These are phyloP conservation scores for Tylopilus sp. DNA, from an alignment of 768 basidiomycete species.

Conservation along the genomic window DNA sequence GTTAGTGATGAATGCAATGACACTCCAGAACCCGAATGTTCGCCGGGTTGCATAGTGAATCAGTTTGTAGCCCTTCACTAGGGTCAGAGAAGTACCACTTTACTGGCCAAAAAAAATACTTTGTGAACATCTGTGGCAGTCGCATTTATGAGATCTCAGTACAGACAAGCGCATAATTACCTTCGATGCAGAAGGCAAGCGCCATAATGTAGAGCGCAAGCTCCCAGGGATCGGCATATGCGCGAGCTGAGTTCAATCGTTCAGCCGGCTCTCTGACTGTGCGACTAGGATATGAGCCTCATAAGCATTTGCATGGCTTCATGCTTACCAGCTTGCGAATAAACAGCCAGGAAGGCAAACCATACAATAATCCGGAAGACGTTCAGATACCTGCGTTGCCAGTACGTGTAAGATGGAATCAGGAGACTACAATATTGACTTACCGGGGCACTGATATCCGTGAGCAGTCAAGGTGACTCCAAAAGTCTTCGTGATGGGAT, in stretches of 20 bases:
- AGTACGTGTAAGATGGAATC: background rate
- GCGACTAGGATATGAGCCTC: constrained; percentile 1
- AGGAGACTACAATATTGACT: background rate
- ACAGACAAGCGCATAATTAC: constrained; percentile 36
- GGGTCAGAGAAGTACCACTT: background rate
- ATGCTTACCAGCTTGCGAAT: constrained; percentile 75
- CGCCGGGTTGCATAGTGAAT: constrained; percentile 74
- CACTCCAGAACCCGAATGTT: constrained; percentile 80
- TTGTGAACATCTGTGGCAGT: constrained; percentile 20
- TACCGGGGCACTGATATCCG: constrained; percentile 79
- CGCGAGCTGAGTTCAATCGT: constrained; percentile 51
- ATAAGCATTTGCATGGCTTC: background rate
- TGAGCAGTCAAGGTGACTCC: constrained; percentile 70
- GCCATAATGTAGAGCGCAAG: constrained; percentile 74
- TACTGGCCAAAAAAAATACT: constrained; percentile 9
- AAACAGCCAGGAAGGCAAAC: constrained; percentile 74
- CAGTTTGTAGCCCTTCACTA: constrained; percentile 59
- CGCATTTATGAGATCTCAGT: constrained; percentile 37
- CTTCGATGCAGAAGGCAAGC: constrained; percentile 76
- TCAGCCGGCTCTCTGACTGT: constrained; percentile 77
- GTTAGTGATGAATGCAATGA: constrained; percentile 70
- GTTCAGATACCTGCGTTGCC: constrained; percentile 85
- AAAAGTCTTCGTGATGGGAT: constrained; percentile 50
- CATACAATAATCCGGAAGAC: constrained; percentile 73
- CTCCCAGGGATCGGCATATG: constrained; percentile 77